Base-by-base conservation (phyloP, 2,329 filamentous ascomycete species). In the Zopfia rhizophila region DNA sequence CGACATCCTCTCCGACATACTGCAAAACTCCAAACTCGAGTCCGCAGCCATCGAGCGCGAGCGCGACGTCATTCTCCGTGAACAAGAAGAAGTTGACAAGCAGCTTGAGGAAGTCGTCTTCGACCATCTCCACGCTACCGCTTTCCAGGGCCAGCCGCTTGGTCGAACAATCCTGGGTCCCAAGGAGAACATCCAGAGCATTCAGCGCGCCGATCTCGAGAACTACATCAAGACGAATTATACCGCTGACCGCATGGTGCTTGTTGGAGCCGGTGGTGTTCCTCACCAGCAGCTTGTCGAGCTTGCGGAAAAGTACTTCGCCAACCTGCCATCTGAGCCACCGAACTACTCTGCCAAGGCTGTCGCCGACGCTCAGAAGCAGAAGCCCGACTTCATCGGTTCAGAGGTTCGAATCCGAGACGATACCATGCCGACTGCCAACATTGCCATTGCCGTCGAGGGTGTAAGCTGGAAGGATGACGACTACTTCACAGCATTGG, bases 221-320 rank as follows among this genome's bases (percentile, higher is more conserved):
- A 89, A 89, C 81, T 99, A 99, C 82, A 97, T 99, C 84, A 96
- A 96, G 84, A 94, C 85, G 80, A 99, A 99, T 86, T 99, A 99
- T 84, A 97, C 92, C 48, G 93, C 94, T 60, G 94, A 99, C 80
- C 92, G 95, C 76, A 99, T 99, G 93, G 93, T 99, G 58, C 88
- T 99, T 35, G 94, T 97, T 63, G 92, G 92, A 72, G 88, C 94
- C 60, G 94, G 94, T 76, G 94, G 94, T 66, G 82, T 99, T 58
- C 91, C 93, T 60, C 94, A 99, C 78, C 84, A 92, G 72, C 83
- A 96, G 80, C 87, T 99, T 52, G 94, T 99, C 67, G 88, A 93
- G 72, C 87, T 99, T 60, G 94, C 94, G 61, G 93, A 99, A 82
- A 90, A 97, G 84, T 84, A 97, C 84, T 97, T 99, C 76, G 81